Base-by-base conservation (phyloP, 495 filamentous ascomycete species). In the Lepidopterella palustris region DNA sequence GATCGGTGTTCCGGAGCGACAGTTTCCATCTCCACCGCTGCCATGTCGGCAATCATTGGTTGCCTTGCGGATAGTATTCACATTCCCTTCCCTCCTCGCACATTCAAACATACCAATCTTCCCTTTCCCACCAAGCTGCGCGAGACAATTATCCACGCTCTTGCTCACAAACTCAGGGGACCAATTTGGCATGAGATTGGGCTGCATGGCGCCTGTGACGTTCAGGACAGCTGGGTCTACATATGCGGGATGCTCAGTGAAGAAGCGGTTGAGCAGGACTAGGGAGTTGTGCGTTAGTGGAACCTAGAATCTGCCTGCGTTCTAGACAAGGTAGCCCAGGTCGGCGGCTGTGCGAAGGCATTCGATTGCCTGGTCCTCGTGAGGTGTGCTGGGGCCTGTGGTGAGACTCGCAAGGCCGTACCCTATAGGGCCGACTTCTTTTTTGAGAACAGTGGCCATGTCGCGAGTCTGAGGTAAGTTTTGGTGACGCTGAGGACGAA, bases 91-190 rank as follows among this genome's bases (percentile, higher is more conserved):
- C 27, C 87, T 79, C 3, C 90, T 76, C n/a, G 86, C 88, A 59
- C 73, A 82, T 71, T 91, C 84, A 60, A 89, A 96, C 54, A 92
- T 82, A 71, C 95, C 89, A 56, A 95, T 71, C 61, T 82, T 86
- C 6, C 85, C 86, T 45, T 82, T 86, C 6, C 85, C 86, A 45
- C 83, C 80, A n/a, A 89, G 76, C 31, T 80, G 66, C 18, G 64
- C 75, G 31, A 92, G 66, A 62, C 76, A 80, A 54, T 83, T 79
- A 42, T 95, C 87, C 48, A 95, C 75, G 45, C 80, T 83, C 24
- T 79, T 76, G 15, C 83, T 80, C 3, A 87, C 77, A 54, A 80
- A 79, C 62, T 81, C 80, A 47, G 83, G 79, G 5, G 80, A 82
- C 40, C 84, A 80, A 61, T 87, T 82, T 21, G 80, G 73, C 0